A percentile compares a stretch with the other conserved stretches of the same genome.
phyloP scores from a whole-genome alignment of 176 grass and related monocot genomes.

The Oropetium thomaeum region DNA sequence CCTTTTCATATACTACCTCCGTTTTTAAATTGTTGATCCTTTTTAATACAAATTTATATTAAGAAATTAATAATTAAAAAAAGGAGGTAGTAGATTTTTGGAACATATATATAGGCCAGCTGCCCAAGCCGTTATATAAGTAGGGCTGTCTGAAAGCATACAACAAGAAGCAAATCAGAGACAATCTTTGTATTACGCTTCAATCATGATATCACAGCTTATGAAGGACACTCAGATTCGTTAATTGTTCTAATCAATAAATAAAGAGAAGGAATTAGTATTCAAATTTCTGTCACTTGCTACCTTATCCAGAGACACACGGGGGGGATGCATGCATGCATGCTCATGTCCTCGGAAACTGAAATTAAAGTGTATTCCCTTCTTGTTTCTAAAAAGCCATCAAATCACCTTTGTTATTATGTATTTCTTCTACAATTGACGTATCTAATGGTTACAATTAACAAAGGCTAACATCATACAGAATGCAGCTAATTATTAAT shows the following conservation, averaged over 20 bases:
- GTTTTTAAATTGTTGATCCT: no score
- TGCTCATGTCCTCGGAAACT: neutral
- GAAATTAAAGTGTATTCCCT: neutral
- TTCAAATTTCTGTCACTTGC: neutral
- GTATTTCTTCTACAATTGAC: neutral
- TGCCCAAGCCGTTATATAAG: no score
- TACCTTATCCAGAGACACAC: neutral
- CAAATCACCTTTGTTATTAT: neutral
- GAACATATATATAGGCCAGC: no score
- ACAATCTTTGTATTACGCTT: neutral
- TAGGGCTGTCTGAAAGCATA: no score
- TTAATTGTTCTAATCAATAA: neutral
- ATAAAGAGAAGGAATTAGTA: conserved; percentile 8
- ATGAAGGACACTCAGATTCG: neutral
- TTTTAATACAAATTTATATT: no score
- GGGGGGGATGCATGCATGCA: no score
- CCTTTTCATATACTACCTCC: neutral
- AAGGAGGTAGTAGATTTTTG: no score
- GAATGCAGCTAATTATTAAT: neutral
- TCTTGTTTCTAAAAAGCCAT: neutral
- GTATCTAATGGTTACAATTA: neutral
- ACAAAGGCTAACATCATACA: neutral
- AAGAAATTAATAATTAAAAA: no score
- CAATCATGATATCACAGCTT: neutral
- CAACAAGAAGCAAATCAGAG: no score